phyloP scores from a whole-genome alignment of 305 asterid genomes.

The Fraxinus ornus region DNA sequence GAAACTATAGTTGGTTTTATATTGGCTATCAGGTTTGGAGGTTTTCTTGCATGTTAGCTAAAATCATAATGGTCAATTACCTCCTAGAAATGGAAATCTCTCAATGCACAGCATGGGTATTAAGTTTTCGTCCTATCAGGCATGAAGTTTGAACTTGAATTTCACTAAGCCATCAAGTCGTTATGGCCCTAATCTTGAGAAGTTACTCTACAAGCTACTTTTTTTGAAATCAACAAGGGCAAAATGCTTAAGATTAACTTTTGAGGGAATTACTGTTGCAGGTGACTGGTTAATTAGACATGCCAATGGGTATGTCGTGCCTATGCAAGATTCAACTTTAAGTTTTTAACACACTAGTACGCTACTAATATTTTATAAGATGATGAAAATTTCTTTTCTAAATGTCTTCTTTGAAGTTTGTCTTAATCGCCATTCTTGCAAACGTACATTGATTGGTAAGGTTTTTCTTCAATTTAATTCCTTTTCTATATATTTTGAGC shows the following conservation, averaged over 20 bases:
- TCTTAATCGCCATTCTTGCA: background rate
- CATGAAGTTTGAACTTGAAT: background rate
- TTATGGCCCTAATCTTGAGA: background rate
- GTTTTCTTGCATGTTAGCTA: background rate
- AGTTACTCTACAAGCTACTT: background rate
- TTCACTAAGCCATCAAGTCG: background rate
- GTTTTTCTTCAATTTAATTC: background rate
- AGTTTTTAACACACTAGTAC: background rate
- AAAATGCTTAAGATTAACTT: background rate
- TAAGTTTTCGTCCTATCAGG: background rate
- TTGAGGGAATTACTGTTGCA: background rate
- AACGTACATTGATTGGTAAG: background rate
- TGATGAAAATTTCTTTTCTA: background rate
- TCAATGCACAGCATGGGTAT: background rate
- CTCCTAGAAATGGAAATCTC: background rate
- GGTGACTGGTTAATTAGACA: background rate
- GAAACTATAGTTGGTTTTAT: background rate
- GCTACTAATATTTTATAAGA: background rate
- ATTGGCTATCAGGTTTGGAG: background rate
- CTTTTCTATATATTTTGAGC: background rate
- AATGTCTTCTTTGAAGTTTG: background rate
- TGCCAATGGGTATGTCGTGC: background rate
- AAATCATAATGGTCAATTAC: background rate
- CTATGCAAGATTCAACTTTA: background rate
- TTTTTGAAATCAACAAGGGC: background rate